Base-by-base conservation (phyloP, 306 rosid genomes). In the Quercus gilva region DNA sequence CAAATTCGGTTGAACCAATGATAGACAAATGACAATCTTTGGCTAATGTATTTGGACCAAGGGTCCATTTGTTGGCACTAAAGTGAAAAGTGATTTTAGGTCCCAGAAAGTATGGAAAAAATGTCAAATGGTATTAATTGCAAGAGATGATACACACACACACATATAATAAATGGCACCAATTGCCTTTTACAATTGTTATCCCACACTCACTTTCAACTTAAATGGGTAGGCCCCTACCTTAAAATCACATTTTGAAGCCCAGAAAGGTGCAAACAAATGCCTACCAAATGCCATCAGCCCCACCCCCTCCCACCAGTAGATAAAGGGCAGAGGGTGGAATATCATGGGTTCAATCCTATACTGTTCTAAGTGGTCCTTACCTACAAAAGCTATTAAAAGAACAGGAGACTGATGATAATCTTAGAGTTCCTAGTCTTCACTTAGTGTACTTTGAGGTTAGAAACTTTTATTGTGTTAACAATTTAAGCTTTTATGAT, bases 371-470 rank as follows among this genome's bases (percentile, higher is more conserved):
- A 31, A 7, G 13, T 65, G 21, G 18, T 31, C 0, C 15, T 65
- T 29, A 65, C 15, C 20, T 65, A 6, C 35, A 2, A 31, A 17
- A 59, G 26, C 45, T 41, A 8, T 41, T 41, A 41, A 18, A 29
- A 65, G 0, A 29, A 64, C 18, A 67, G 10, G n/a, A 14, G 52
- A 67, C 14, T 10, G 9, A 2, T 28, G 55, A 41, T 49, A 41
- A 69, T 53, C 69, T 61, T 73, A 71, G 77, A 76, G 79, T 49
- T 43, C 59, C 25, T 33, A 15, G 20, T 26, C 4, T 75, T 29
- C 55, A 33, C 51, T 63, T 72, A 49, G 51, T 70, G 52, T 71
- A 49, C 53, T 74, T 52, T 61, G 71, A 79, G 69, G 72, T 31
- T 49, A 14, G 53, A n/a, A 77, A 82, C 67, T 35, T 67, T 33